phyloP scores from a whole-genome alignment of 257 asterid genomes.

The Perilla frutescens region DNA sequence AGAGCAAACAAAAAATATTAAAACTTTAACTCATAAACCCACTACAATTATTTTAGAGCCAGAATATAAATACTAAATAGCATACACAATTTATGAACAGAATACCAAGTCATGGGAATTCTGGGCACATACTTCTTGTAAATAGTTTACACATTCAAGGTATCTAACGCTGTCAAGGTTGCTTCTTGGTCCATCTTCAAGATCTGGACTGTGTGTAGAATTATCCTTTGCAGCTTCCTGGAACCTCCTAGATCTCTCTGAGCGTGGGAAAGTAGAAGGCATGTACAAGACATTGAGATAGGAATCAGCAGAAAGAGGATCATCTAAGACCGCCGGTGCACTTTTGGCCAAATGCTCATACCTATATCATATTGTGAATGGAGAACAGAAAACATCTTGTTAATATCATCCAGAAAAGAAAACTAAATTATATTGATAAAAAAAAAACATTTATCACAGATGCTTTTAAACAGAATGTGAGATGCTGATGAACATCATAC shows the following conservation, averaged over 20 bases:
- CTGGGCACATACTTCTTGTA: constrained; percentile 75
- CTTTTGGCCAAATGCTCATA: constrained; percentile 94
- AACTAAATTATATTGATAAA: constrained; percentile 17
- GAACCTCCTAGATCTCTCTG: constrained; percentile 86
- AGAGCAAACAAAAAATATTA: not conserved
- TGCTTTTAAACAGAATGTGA: constrained; percentile 17
- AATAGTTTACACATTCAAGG: constrained; percentile 80
- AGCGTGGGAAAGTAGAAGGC: constrained; percentile 96
- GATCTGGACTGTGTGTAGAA: constrained; percentile 45
- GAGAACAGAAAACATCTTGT: constrained; percentile 31
- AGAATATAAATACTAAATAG: constrained; percentile 42
- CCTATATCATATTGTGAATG: constrained; percentile 54
- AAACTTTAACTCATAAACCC: not conserved
- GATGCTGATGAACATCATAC: constrained; percentile 16
- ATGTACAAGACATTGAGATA: constrained; percentile 92
- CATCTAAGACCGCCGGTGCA: constrained; percentile 95
- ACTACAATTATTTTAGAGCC: not conserved
- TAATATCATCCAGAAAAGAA: constrained; percentile 27
- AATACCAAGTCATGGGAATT: constrained; percentile 28
- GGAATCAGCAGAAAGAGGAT: constrained; percentile 99
- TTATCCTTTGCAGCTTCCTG: constrained; percentile 65
- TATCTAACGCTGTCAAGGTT: constrained; percentile 90
- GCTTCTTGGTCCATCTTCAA: constrained; percentile 90
- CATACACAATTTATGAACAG: constrained; percentile 42
- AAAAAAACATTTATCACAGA: constrained; percentile 15